Conservation (phyloP, 2,329 filamentous ascomycete species). For the Alternaria sp. region DNA sequence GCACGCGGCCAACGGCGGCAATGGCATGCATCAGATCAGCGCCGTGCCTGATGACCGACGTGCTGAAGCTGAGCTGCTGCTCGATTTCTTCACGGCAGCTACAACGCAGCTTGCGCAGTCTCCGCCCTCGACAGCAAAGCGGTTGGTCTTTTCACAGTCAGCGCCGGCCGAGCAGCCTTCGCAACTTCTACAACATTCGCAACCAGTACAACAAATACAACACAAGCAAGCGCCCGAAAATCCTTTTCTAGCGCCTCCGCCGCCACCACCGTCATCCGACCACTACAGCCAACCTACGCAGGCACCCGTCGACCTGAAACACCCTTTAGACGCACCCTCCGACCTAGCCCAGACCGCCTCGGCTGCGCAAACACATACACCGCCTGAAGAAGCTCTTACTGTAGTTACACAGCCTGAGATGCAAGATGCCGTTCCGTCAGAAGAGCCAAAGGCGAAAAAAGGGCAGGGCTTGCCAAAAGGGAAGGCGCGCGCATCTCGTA, state of each 20-base stretch:
- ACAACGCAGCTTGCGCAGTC: slow-evolving; percentile 34
- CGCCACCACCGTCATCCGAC: slow-evolving; percentile 11
- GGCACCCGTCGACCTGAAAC: slow-evolving; percentile 22
- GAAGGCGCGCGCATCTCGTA: slow-evolving; percentile 52
- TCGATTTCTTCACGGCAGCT: slow-evolving; percentile 50
- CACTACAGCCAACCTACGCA: slow-evolving; percentile 17
- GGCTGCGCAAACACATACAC: slow-evolving; percentile 49
- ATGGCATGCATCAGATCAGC: slow-evolving; percentile 40
- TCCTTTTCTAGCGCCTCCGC: slow-evolving; percentile 11
- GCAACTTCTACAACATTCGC: not conserved
- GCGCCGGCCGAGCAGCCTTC: slow-evolving; percentile 10
- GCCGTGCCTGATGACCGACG: slow-evolving; percentile 45
- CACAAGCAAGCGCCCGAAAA: slow-evolving; percentile 15
- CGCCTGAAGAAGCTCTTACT: slow-evolving; percentile 43
- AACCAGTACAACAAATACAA: slow-evolving; percentile 4
- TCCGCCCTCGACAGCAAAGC: slow-evolving; percentile 36
- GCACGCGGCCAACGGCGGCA: slow-evolving; percentile 45
- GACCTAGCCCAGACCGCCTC: slow-evolving; percentile 13
- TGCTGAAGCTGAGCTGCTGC: slow-evolving; percentile 55
- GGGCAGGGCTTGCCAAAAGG: slow-evolving; percentile 55
- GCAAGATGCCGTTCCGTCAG: slow-evolving; percentile 15
- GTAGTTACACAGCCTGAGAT: slow-evolving; percentile 16
- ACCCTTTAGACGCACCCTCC: slow-evolving; percentile 16
- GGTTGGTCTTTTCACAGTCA: slow-evolving; percentile 37
- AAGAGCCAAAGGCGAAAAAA: slow-evolving; percentile 45